Conservation (phyloP, 495 filamentous ascomycete species). For the Corynascus novoguineensis region DNA sequence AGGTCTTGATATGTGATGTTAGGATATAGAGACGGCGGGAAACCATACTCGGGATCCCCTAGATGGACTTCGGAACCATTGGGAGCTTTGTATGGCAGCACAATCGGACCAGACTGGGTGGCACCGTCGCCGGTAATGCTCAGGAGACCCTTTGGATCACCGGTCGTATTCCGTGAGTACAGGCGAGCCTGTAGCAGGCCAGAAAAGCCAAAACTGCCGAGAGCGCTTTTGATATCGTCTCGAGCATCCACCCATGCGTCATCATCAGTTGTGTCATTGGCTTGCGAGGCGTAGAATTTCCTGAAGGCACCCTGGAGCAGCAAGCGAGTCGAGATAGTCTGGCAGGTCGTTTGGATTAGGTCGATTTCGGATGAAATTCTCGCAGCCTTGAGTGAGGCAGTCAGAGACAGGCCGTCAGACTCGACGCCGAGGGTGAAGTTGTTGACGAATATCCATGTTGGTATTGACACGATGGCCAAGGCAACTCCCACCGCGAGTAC, state of each 20-base stretch:
- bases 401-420: constrained; percentile 58
- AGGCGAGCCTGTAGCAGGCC: constrained; percentile 61
- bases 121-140: constrained; percentile 50
- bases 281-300: constrained; percentile 54
- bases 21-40: constrained; percentile 63
- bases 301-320: constrained; percentile 58
- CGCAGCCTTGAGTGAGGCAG: constrained; percentile 77
- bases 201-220: constrained; percentile 47
- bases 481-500: constrained; percentile 62
- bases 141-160: constrained; percentile 47
- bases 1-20: constrained; percentile 59
- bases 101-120: constrained; percentile 33
- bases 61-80: constrained; percentile 55
- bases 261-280: constrained; percentile 42
- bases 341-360: constrained; percentile 64
- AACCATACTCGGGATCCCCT: constrained; percentile 56
- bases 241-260: constrained; percentile 46
- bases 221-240: constrained; percentile 56
- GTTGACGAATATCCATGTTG: constrained; percentile 67
- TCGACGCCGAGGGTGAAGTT: constrained; percentile 62
- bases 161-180: constrained; percentile 58
- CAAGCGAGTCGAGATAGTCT: constrained; percentile 61
- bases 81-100: constrained; percentile 50
- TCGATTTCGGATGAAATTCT: constrained; percentile 71
- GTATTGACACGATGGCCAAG: constrained; percentile 50